Percentiles rank a stretch among this genome's conserved stretches.
These are phyloP conservation scores for Fusarium robinianum DNA, from an alignment of 2,329 filamentous ascomycete species.

Conservation along the genomic window DNA sequence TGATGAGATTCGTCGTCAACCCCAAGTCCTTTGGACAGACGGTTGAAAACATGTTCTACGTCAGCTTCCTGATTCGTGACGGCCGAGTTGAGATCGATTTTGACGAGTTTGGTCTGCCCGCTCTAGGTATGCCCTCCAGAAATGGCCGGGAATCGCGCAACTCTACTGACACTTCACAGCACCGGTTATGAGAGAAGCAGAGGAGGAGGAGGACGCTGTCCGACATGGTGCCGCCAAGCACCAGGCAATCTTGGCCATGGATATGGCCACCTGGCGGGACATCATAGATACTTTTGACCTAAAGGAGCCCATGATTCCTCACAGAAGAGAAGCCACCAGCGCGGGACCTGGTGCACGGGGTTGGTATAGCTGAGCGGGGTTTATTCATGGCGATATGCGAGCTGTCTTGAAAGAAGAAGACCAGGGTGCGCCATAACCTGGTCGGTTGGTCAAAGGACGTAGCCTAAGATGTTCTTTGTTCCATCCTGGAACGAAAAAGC, in stretches of 20 bases:
- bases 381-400: neutral
- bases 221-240: constrained; percentile 66
- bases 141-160: neutral
- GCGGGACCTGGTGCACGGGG: constrained; percentile 59
- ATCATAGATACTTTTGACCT: constrained; percentile 79
- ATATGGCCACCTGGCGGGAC: constrained; percentile 81
- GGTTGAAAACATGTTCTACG: constrained; percentile 95
- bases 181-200: constrained; percentile 47
- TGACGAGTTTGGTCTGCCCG: constrained; percentile 76
- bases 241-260: constrained; percentile 86
- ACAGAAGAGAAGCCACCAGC: constrained; percentile 65
- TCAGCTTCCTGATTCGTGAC: constrained; percentile 91
- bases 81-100: constrained; percentile 74
- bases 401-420: constrained; percentile 7
- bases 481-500: too few species aligned
- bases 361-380: constrained; percentile 63
- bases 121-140: constrained; percentile 63
- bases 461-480: constrained; percentile 5
- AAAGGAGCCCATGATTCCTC: constrained; percentile 79
- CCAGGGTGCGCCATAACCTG: neutral
- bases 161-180: constrained; percentile 37
- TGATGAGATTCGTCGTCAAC: constrained; percentile 89
- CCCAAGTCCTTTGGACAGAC: constrained; percentile 91
- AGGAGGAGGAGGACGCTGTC: constrained; percentile 52
- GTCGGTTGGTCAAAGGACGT: too few species aligned